Conservation (phyloP, 306 rosid genomes). For the Lathyrus sativus region DNA sequence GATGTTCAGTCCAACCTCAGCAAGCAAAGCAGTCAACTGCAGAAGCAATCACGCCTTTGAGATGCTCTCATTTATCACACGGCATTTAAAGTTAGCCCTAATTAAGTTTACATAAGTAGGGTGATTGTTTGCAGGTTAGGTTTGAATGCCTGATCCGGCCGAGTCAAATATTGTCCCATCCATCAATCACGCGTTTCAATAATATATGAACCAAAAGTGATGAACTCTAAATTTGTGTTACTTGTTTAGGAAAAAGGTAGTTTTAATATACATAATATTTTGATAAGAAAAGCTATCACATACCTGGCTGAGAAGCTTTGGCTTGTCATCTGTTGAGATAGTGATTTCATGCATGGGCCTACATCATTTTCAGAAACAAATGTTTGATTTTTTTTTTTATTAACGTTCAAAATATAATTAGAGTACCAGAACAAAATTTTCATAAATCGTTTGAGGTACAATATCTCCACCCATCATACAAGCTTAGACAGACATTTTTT, state of each 20-base stretch:
- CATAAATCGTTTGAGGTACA: slow-evolving; percentile 32
- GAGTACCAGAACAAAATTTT: slow-evolving; percentile 23
- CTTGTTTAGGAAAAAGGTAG: slow-evolving; percentile 4
- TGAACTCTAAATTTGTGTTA: slow-evolving; percentile 14
- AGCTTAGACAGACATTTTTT: slow-evolving; percentile 31
- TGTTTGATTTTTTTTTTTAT: slow-evolving; percentile 12
- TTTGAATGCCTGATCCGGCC: slow-evolving; percentile 10
- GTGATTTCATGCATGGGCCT: slow-evolving; percentile 99
- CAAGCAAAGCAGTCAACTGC: slow-evolving; percentile 96
- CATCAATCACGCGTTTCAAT: slow-evolving; percentile 15
- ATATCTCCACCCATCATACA: slow-evolving; percentile 16
- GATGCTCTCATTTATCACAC: slow-evolving; percentile 25
- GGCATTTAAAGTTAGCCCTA: slow-evolving; percentile 23
- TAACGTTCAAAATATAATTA: slow-evolving; percentile 24
- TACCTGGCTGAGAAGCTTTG: slow-evolving; percentile 99
- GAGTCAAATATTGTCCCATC: slow-evolving; percentile 28
- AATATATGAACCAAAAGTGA: not conserved
- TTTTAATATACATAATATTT: slow-evolving; percentile 11
- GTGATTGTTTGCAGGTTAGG: slow-evolving; percentile 15
- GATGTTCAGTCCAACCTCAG: slow-evolving; percentile 93
- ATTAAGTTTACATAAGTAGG: slow-evolving; percentile 27
- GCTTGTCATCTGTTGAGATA: slow-evolving; percentile 92
- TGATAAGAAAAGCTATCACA: slow-evolving; percentile 24
- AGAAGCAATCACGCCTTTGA: slow-evolving; percentile 38
- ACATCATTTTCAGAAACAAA: slow-evolving; percentile 47